Base-by-base conservation (phyloP, 1,139 yeast species). In the Hansenula anomala region DNA sequence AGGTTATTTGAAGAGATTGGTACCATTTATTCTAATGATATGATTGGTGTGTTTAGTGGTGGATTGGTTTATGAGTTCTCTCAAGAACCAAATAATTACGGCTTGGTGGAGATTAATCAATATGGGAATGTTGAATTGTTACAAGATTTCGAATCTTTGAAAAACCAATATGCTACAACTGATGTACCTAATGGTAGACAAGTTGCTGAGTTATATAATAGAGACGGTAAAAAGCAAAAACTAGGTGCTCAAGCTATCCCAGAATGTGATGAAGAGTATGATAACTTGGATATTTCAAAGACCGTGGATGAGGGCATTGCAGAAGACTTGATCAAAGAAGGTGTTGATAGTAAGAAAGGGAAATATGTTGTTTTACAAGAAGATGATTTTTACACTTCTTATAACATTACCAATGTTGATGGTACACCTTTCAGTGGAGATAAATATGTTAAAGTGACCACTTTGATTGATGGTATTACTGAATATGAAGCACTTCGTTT, bases 51-150 rank as follows among this genome's bases (percentile, higher is more conserved):
- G 3, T 90, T 89, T 60, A 79, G 92, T 43, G 98, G 98, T 9
- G 98, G 98, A 0, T 68, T 92, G 42, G 94, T 88, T 3, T 92
- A 92, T 59, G 97, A 92, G 59, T 92, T 74, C 61, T 77, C 95
- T 2, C 92, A 89, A 60, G 97, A 88, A 56, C 77, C 83, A 20
- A 89, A 89, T 57, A 78, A 85, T 56, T 92, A 92, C 61, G 98
- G 98, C 0, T 68, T 92, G 31, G 95, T 92, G 3, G 74, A 76
- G 39, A 60, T 83, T 14, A 73, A 73, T 42, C 55, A 55, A 4
- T 66, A 71, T 35, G 92, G 90, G 0, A 71, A 78, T 52, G 79
- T 73, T 2, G 64, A 66, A 28, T 40, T 83, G 2, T 59, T 78
- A 36, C 57, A 67, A 4, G 94, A 84, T 55, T 84, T 69, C 50